Base-by-base conservation (phyloP, 257 asterid genomes). In the Solanum gracilifrons region DNA sequence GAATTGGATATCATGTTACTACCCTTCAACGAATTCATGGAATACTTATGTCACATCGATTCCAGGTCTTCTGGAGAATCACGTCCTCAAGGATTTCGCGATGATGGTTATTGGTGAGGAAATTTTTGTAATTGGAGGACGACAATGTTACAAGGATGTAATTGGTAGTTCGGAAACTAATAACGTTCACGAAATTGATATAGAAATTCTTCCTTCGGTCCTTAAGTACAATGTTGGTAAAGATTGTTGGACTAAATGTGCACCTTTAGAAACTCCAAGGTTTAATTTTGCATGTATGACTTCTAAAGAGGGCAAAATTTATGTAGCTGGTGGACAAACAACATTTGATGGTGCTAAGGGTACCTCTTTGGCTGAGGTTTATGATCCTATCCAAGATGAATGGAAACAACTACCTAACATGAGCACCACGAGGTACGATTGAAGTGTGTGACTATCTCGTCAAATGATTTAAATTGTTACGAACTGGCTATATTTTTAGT, bases 221-320 rank as follows among this genome's bases (percentile, higher is more conserved):
- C 90, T 86, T 9, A 86, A 91, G 23, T 95, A 95, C 92, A 79
- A 93, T 29, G 91, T 92, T 9, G 18, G 39, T 5, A 88, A 84
- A 1, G 88, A 93, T 23, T 13, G 8, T 2, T 95, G 96, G 98
- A 86, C 77, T 5, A 60, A 85, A 7, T 92, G 96, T 43, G 87
- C 91, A 18, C 87, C 93, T 0, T 87, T 95, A 93, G 77, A 66
- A n/a, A 80, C 76, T 2, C 89, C 98, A 0, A 88, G 95, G 73
- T 92, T 88, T 58, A 88, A 88, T 84, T 95, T 95, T 32, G 98
- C 95, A 1, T 93, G 96, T 91, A 89, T 72, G 43, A 18, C 94
- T 0, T 92, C 94, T 1, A 33, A 68, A 64, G 85, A 87, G 72
- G 82, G 76, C 51, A 91, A 85, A 75, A 93, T 95, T 27, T 94